A percentile compares a stretch with the other conserved stretches of the same genome.
Evolutionary conservation across 2,329 filamentous ascomycete species (phyloP).

Genomic region (Colletotrichum sp.): DNA sequence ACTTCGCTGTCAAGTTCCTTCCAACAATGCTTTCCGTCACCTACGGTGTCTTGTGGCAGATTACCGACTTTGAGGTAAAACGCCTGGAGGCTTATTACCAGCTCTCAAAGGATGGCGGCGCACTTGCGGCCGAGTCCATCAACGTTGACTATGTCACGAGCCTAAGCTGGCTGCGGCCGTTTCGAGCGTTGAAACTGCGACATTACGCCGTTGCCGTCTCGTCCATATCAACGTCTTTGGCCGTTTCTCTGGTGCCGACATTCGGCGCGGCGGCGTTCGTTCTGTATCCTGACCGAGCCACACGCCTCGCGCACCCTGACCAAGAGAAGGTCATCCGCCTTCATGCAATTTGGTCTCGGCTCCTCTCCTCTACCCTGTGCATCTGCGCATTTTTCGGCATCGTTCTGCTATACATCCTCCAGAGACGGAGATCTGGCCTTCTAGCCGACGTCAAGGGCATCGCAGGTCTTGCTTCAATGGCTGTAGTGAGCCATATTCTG

Average conservation of each 20-base stretch:
- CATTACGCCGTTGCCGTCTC: constrained; percentile 75
- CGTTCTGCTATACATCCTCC: constrained; percentile 65
- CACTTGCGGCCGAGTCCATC: constrained; percentile 68
- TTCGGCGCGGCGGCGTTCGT: constrained; percentile 68
- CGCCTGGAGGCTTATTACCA: constrained; percentile 72
- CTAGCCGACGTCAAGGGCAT: constrained; percentile 74
- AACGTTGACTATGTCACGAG: constrained; percentile 78
- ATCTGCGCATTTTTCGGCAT: constrained; percentile 64
- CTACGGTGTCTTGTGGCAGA: constrained; percentile 70
- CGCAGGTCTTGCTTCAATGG: constrained; percentile 77
- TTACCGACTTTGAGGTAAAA: constrained; percentile 69
- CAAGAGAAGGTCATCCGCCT: constrained; percentile 60
- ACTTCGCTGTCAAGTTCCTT: constrained; percentile 68
- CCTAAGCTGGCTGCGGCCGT: constrained; percentile 68
- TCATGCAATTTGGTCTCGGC: constrained; percentile 63
- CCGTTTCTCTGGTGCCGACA: constrained; percentile 72
- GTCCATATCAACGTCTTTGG: constrained; percentile 67
- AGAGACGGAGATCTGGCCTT: constrained; percentile 68
- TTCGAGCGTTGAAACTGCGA: constrained; percentile 64
- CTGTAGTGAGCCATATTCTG: constrained; percentile 74
- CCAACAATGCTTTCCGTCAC: constrained; percentile 66
- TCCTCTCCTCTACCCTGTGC: constrained; percentile 61
- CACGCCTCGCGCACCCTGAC: constrained; percentile 45
- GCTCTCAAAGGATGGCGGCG: constrained; percentile 64
- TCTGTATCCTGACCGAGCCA: constrained; percentile 56